Evolutionary conservation across 345 rosid species (phyloP), one percentile per base, ranked within the genome.

Genomic region (Arabis alpina): DNA sequence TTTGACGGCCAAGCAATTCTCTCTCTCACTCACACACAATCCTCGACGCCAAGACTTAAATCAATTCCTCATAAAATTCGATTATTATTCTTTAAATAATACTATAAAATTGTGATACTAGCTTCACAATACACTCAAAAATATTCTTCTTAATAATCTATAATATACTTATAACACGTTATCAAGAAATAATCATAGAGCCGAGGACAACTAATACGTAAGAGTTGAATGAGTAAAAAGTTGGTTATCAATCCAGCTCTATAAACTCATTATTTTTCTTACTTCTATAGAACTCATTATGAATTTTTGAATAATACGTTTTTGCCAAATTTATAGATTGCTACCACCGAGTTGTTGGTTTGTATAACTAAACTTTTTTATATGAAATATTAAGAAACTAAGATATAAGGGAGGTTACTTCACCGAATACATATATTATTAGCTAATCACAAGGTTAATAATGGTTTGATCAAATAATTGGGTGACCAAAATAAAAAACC

Each of bases 1-100:
- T 69, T 76, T 76, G 79, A 42, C 75, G 71, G 75, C 75, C 75
- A 76, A 76, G 79, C 75, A 69, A 62, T 70, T 55, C 74, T 67
- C 47, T 75, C 23, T 36, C 64, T 74, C 44, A 53, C 61, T 32
- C 13, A 10, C 11, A 11, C 23, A 1, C n/a, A 41, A 73, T 65
- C 77, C 72, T 65, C 54, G 12, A 73, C 47, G 66, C 54, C 54
- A 74, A 74, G 66, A 66, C 67, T 66, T 66, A 10, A 27, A 49
- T 14, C 14, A 57, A 24, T 59, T 32, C 66, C 61, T 19, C 23
- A 3, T 39, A 40, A 28, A 28, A 44, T 59, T 70, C 19, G 3
- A 36, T 37, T 69, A 48, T 58, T 48, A n/a, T 34, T 28, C 44
- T 50, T 28, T 12, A 53, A 36, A 14, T 11, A 59, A 15, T 8